Evolutionary conservation across 2,329 filamentous ascomycete genomes (phyloP).

Genomic region (Fusarium guadeloupense): DNA sequence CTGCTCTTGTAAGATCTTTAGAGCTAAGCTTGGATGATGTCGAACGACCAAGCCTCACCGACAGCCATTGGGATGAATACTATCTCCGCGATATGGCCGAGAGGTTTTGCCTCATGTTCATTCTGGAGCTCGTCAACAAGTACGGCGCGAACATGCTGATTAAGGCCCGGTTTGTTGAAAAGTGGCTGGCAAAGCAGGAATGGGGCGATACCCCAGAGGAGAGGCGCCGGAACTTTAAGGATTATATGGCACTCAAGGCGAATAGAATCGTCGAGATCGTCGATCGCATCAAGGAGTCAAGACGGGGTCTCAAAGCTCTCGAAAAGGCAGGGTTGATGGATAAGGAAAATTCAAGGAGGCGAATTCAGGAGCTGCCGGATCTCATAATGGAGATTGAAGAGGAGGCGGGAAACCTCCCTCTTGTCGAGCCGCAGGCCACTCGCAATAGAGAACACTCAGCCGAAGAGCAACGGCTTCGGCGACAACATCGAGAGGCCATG

Average conservation of each 20-base stretch:
- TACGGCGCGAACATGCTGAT: constrained; percentile 66
- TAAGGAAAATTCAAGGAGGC: constrained; percentile 45
- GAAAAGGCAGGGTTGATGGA: constrained; percentile 59
- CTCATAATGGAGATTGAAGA: constrained; percentile 49
- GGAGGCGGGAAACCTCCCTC: constrained; percentile 36
- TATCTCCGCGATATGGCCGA: constrained; percentile 69
- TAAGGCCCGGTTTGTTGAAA: constrained; percentile 72
- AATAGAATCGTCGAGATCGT: constrained; percentile 65
- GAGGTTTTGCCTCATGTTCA: constrained; percentile 66
- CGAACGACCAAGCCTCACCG: constrained; percentile 60
- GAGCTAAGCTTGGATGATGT: constrained; percentile 63
- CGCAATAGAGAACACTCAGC: constrained; percentile 61
- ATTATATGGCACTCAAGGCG: constrained; percentile 59
- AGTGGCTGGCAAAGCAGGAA: constrained; percentile 77
- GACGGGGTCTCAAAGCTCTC: constrained; percentile 61
- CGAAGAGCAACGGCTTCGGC: constrained; percentile 76
- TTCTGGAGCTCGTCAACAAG: constrained; percentile 67
- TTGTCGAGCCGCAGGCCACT: constrained; percentile 42
- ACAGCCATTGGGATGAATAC: constrained; percentile 70
- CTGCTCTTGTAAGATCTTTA: constrained; percentile 68
- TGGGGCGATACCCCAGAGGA: constrained; percentile 69
- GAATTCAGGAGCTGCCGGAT: constrained; percentile 45
- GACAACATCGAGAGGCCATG: constrained; percentile 86
- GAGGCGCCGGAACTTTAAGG: constrained; percentile 61
- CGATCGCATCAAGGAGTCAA: constrained; percentile 58